These are phyloP conservation scores for Pestalotiopsis sp. DNA, from an alignment of 2,329 filamentous ascomycete species.

Conservation along the genomic window DNA sequence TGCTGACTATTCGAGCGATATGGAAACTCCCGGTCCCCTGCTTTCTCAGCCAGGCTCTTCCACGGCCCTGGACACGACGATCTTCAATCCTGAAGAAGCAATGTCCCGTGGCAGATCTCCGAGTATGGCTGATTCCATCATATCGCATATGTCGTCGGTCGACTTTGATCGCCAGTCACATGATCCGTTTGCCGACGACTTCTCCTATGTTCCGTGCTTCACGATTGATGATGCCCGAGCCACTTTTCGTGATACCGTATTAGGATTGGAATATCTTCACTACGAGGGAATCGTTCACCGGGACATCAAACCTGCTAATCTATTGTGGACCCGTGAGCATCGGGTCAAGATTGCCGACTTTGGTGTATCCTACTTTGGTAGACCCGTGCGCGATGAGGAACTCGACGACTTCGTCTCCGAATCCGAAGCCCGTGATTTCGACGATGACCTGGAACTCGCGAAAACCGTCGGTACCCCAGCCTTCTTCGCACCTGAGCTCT, in stretches of 20 bases:
- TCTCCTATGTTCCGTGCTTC: slow-evolving; percentile 91
- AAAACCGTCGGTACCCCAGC: slow-evolving; percentile 98
- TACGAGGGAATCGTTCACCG: slow-evolving; percentile 84
- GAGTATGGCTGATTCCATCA: slow-evolving; percentile 78
- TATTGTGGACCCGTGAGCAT: slow-evolving; percentile 83
- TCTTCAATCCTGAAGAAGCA: slow-evolving; percentile 64
- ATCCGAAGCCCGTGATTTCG: slow-evolving; percentile 82
- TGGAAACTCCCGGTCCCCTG: slow-evolving; percentile 55
- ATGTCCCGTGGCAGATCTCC: slow-evolving; percentile 69
- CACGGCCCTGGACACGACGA: slow-evolving; percentile 72
- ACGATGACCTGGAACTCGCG: slow-evolving; percentile 93
- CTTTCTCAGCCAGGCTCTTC: slow-evolving; percentile 55
- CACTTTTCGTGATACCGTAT: slow-evolving; percentile 88
- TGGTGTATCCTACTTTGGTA: slow-evolving; percentile 94
- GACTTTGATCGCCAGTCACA: slow-evolving; percentile 61
- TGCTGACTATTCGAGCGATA: slow-evolving; percentile 49
- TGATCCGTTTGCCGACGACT: slow-evolving; percentile 79
- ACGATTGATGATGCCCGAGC: slow-evolving; percentile 81
- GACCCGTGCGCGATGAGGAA: slow-evolving; percentile 82
- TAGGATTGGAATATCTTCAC: slow-evolving; percentile 91
- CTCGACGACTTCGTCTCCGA: slow-evolving; percentile 75
- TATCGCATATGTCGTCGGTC: slow-evolving; percentile 69
- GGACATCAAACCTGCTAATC: slow-evolving; percentile 87
- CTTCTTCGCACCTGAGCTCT: slow-evolving; percentile 96
- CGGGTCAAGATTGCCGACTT: slow-evolving; percentile 98